Percentiles rank a stretch among this genome's conserved stretches.
phyloP scores from a whole-genome alignment of 345 rosid species.

The Citrus cavaleriei region DNA sequence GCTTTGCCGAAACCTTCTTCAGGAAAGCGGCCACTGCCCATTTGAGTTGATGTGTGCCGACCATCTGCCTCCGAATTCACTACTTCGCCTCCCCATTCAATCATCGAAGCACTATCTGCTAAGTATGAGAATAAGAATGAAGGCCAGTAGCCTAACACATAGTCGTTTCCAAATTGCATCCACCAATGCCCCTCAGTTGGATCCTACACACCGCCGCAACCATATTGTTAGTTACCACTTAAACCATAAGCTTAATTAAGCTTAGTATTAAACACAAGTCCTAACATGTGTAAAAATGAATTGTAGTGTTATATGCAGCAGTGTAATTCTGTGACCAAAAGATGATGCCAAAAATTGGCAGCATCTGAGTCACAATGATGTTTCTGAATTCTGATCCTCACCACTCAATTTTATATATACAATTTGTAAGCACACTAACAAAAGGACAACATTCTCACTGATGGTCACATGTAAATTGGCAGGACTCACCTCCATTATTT shows the following conservation, averaged over 20 bases:
- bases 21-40: slow-evolving; percentile 92
- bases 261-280: not conserved
- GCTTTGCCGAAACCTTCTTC: slow-evolving; percentile 96
- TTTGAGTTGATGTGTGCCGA: slow-evolving; percentile 86
- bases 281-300: not conserved
- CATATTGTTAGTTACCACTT: not conserved
- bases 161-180: slow-evolving; percentile 95
- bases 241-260: not conserved
- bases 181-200: slow-evolving; percentile 99
- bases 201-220: slow-evolving; percentile 37
- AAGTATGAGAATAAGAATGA: slow-evolving; percentile 93
- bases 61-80: slow-evolving; percentile 90
- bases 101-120: slow-evolving; percentile 89
- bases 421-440: slow-evolving; percentile 1
- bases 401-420: slow-evolving; percentile 4
- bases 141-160: slow-evolving; percentile 92
- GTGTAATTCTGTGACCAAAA: not conserved
- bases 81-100: slow-evolving; percentile 98
- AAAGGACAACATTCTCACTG: slow-evolving; percentile 27
- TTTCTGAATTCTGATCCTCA: slow-evolving; percentile 2
- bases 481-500: not conserved
- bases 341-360: slow-evolving; percentile 16
- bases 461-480: slow-evolving; percentile 24
- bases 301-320: not conserved
- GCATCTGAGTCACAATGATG: slow-evolving; percentile 19